Evolutionary conservation across 176 grass and related monocot species (phyloP).

Genomic region (Hyparrhenia diplandra): DNA sequence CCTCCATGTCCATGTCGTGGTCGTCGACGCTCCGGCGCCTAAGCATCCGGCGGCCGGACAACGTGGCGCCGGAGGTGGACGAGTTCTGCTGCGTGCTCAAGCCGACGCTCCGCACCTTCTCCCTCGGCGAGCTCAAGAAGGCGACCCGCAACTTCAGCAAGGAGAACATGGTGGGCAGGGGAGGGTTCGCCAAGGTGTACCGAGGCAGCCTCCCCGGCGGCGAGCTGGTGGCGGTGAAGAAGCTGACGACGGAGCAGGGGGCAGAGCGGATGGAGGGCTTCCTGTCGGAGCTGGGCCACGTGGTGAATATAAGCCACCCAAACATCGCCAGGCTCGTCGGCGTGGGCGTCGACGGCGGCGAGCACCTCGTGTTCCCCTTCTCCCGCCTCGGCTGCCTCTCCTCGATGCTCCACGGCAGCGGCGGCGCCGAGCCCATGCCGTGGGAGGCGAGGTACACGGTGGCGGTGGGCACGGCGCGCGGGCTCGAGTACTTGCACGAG

Average conservation of each 20-base stretch:
- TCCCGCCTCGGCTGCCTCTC: conserved; percentile 66
- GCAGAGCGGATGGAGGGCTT: conserved; percentile 44
- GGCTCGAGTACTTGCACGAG: conserved; percentile 84
- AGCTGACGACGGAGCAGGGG: conserved; percentile 30
- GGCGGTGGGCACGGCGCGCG: conserved; percentile 48
- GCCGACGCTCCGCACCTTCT: conserved; percentile 46
- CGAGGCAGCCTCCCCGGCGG: conserved; percentile 47
- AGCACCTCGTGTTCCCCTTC: conserved; percentile 73
- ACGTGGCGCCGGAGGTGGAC: neutral
- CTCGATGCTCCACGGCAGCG: conserved; percentile 42
- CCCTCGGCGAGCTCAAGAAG: conserved; percentile 45
- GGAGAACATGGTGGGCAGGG: conserved; percentile 53
- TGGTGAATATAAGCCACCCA: conserved; percentile 64
- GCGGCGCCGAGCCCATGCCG: conserved; percentile 21
- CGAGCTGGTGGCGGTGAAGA: conserved; percentile 70
- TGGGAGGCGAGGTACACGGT: conserved; percentile 59
- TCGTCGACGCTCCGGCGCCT: conserved; percentile 26
- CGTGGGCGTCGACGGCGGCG: conserved; percentile 68
- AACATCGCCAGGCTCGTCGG: conserved; percentile 64
- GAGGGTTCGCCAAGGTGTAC: conserved; percentile 77
- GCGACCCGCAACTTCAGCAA: conserved; percentile 65
- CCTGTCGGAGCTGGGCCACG: conserved; percentile 66
- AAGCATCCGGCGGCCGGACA: neutral
- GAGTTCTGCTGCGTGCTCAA: conserved; percentile 20
- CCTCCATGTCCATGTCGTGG: conserved; percentile 30